phyloP scores from a whole-genome alignment of 768 basidiomycete genomes.

The Boletus vermiculosoides region DNA sequence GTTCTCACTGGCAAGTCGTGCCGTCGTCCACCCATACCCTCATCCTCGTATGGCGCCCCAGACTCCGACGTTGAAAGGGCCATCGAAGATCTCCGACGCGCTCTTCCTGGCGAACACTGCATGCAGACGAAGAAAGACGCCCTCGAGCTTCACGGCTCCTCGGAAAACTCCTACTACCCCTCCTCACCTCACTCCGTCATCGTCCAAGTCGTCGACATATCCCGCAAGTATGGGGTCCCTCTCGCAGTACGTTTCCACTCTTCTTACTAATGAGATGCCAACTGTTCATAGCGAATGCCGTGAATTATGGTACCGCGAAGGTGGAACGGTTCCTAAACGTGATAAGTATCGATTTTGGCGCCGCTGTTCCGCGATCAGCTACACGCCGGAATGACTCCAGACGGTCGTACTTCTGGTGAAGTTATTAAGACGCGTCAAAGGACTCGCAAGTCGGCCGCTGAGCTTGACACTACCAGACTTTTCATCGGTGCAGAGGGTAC shows the following conservation, averaged over 20 bases:
- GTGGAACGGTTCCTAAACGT: slow-evolving; percentile 86
- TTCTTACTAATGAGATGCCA: background rate
- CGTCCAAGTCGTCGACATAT: slow-evolving; percentile 69
- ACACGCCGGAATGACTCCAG: slow-evolving; percentile 33
- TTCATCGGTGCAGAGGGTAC: slow-evolving; percentile 33
- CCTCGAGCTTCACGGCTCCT: slow-evolving; percentile 24
- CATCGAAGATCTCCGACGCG: slow-evolving; percentile 49
- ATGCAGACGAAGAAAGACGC: slow-evolving; percentile 53
- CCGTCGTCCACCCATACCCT: background rate
- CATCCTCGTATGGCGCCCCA: slow-evolving; percentile 43
- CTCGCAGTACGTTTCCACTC: slow-evolving; percentile 58
- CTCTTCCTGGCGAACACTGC: slow-evolving; percentile 43
- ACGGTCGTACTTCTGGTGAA: slow-evolving; percentile 84
- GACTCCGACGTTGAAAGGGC: slow-evolving; percentile 50
- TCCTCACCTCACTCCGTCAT: slow-evolving; percentile 54
- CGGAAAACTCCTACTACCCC: slow-evolving; percentile 36
- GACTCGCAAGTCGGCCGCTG: slow-evolving; percentile 32
- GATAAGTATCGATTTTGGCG: slow-evolving; percentile 39
- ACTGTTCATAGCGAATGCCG: slow-evolving; percentile 60
- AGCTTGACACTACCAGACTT: too few relatives aligned
- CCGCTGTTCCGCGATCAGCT: background rate
- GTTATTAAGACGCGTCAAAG: slow-evolving; percentile 83
- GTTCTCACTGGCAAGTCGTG: background rate
- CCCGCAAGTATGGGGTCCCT: slow-evolving; percentile 71
- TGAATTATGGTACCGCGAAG: slow-evolving; percentile 84